Base-by-base conservation (phyloP, 2,329 filamentous ascomycete species). In the Gremmenia infestans region DNA sequence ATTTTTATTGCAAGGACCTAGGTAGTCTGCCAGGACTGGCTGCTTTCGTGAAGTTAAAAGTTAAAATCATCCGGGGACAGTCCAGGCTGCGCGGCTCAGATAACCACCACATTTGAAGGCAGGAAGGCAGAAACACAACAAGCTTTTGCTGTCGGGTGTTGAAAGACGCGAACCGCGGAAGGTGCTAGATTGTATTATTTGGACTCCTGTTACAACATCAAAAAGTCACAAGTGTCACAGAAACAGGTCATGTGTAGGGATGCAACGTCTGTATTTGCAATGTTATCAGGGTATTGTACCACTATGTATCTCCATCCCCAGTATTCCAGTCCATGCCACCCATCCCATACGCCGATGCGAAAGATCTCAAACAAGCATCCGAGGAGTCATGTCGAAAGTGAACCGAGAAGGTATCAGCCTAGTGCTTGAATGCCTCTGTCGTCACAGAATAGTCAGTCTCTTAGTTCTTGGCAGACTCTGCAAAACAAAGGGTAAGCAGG, bases 391-490 rank as follows among this genome's bases (percentile, higher is more conserved):
- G 15, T 5, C 15, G 15, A n/a, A 39, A 39, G 36, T 39, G 25
- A 25, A 25, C 7, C 25, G 25, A 25, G 25, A 7, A 25, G 25
- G 25, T 7, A 25, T 2, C 25, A 7, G 4, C 69, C 50, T 69
- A 70, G 67, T 70, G 67, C 64, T 69, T 67, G n/a, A 67, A 59
- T 60, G 67, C 63, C 63, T 70, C 68, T 69, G 63, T 64, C 53
- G 62, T 58, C 36, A 54, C n/a, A 17, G 15, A 17, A 32, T 37
- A 32, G 50, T 51, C 17, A 49, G 8, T 22, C 36, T 49, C 35
- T 49, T 67, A 69, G 66, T 69, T 65, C 63, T 68, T 66, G 12
- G 66, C 58, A 61, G 66, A 60, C 59, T 69, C 67, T 68, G 61
- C 53, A 45, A 25, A 25, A 7, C 25, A 19, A 12, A 35, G 11